Percentiles rank a stretch among this genome's conserved stretches.
Evolutionary conservation across 768 basidiomycete species (phyloP).

Genomic region (Chlorophyllum brunneum): DNA sequence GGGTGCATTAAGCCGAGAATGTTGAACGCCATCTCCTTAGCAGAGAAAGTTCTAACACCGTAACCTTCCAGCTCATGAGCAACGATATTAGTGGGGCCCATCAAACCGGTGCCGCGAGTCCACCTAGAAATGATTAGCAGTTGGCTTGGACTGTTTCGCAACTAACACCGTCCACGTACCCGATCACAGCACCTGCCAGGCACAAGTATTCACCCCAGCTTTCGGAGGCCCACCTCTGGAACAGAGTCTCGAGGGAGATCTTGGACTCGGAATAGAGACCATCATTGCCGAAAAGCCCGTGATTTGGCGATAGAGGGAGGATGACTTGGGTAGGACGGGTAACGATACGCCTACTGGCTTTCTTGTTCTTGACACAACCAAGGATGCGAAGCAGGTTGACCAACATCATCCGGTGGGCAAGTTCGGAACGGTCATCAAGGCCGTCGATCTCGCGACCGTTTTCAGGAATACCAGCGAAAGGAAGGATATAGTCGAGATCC

Average conservation of each 20-base stretch:
- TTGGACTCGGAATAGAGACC: constrained; percentile 98
- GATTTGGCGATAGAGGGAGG: constrained; percentile 95
- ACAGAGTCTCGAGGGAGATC: constrained; percentile 95
- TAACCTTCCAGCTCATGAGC: constrained; percentile 90
- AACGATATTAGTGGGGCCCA: constrained; percentile 93
- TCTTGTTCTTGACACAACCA: constrained; percentile 97
- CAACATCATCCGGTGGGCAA: constrained; percentile 98
- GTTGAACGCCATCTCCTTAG: constrained; percentile 99
- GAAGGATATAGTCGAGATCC: constrained; percentile 97
- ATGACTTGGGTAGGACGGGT: constrained; percentile 99
- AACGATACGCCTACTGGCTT: constrained; percentile 93
- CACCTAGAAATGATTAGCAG: constrained; percentile 47
- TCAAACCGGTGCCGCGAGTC: constrained; percentile 97
- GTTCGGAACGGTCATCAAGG: constrained; percentile 94
- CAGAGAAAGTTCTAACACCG: constrained; percentile 96
- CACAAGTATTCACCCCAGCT: constrained; percentile 99
- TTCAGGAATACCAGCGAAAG: constrained; percentile 97
- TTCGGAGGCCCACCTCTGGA: constrained; percentile 97
- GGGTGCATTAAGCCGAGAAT: constrained; percentile 99
- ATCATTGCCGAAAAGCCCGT: constrained; percentile 96
- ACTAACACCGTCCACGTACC: constrained; percentile 57
- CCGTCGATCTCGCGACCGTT: constrained; percentile 98
- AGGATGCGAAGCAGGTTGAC: constrained; percentile 94
- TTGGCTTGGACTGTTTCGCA: constrained; percentile 7
- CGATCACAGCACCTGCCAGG: constrained; percentile 96